Evolutionary conservation across 2,329 filamentous ascomycete species (phyloP).

Genomic region (Graphium sp.): DNA sequence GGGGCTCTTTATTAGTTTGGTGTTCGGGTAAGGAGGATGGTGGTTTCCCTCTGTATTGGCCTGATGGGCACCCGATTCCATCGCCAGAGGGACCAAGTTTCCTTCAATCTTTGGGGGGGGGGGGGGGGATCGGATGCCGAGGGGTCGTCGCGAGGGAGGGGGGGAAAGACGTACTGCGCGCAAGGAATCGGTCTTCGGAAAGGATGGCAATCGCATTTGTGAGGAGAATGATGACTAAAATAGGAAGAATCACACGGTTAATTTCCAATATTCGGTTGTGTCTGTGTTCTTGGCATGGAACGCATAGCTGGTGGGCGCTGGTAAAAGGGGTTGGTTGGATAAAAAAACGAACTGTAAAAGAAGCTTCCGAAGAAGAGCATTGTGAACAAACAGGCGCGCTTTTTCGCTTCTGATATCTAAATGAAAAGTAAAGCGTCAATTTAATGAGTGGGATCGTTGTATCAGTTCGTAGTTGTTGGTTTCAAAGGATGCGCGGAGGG

Average conservation of each 20-base stretch:
- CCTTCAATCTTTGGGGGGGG: background rate
- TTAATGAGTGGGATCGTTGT: constrained; percentile 11
- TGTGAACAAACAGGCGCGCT: constrained; percentile 8
- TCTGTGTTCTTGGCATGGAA: background rate
- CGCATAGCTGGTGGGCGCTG: background rate
- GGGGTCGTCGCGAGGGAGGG: background rate
- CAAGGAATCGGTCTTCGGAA: constrained; percentile 84
- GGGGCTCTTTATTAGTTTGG: background rate
- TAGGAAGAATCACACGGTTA: background rate
- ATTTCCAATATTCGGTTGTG: background rate
- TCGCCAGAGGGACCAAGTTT: background rate
- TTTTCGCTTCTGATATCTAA: constrained; percentile 3
- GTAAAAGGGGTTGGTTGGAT: background rate
- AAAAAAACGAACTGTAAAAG: constrained; percentile 34
- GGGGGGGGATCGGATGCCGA: background rate
- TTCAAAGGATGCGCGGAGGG: too few species aligned
- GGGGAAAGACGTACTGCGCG: constrained; percentile 31
- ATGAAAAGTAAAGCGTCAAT: constrained; percentile 4
- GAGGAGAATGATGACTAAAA: constrained; percentile 57
- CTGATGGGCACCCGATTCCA: too few species aligned
- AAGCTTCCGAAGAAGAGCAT: constrained; percentile 61
- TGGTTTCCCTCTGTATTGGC: too few species aligned
- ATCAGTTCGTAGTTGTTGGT: too few species aligned
- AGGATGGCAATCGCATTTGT: constrained; percentile 89
- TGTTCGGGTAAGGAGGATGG: background rate